Percentiles rank a stretch among this genome's conserved stretches.
Evolutionary conservation across 495 filamentous ascomycete species (phyloP).

Genomic region (Staphylotrichum tortipilum): DNA sequence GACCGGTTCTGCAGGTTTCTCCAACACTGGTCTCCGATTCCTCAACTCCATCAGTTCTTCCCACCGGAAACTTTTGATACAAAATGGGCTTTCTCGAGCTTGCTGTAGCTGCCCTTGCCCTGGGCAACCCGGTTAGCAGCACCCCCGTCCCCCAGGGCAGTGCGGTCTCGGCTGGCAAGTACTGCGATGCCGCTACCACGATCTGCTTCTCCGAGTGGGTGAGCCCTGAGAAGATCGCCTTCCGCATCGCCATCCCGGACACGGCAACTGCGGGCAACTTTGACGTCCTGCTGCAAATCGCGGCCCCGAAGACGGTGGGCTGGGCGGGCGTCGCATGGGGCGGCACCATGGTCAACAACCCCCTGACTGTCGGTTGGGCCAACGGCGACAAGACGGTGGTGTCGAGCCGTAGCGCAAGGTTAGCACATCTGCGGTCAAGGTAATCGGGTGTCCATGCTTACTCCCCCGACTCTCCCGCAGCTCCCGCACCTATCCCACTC

Average conservation of each 20-base stretch:
- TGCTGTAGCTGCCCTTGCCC: conserved; percentile 16
- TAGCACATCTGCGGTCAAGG: no score
- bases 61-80: no score
- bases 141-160: conserved; percentile 17
- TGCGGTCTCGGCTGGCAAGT: conserved; percentile 14
- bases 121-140: conserved; percentile 12
- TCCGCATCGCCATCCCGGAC: conserved; percentile 33
- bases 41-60: no score
- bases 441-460: no score
- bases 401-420: conserved; percentile 24
- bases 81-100: conserved; percentile 28
- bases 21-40: no score
- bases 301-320: conserved; percentile 28
- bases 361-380: conserved; percentile 31
- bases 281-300: conserved; percentile 30
- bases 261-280: conserved; percentile 25
- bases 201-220: conserved; percentile 33
- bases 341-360: conserved; percentile 34
- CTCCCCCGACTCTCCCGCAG: no score
- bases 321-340: conserved; percentile 36
- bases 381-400: conserved; percentile 20
- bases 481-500: conserved; percentile 19
- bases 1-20: not conserved
- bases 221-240: conserved; percentile 24
- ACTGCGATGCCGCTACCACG: conserved; percentile 24